These are phyloP conservation scores for Leccinum proximum DNA, from an alignment of 1,284 basidiomycete genomes.

Conservation along the genomic window DNA sequence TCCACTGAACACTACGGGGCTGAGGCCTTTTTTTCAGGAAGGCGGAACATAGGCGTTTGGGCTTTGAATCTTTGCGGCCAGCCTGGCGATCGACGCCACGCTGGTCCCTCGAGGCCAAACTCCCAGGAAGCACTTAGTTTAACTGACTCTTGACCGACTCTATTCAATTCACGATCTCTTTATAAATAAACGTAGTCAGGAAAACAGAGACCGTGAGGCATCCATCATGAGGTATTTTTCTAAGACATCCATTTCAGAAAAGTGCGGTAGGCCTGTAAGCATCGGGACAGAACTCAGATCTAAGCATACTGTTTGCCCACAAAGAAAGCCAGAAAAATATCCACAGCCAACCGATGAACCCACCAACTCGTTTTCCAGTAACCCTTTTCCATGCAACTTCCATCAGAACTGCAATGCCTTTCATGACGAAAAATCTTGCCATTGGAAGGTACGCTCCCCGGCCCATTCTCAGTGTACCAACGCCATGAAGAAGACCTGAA, in stretches of 20 bases:
- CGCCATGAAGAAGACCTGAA: constrained; percentile 47
- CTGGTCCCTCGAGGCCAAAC: no score
- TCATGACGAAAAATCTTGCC: constrained; percentile 54
- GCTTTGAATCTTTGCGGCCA: no score
- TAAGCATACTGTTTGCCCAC: constrained; percentile 36
- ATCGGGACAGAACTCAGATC: constrained; percentile 14
- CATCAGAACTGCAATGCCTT: constrained; percentile 46
- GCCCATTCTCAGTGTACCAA: constrained; percentile 34
- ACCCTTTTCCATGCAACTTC: constrained; percentile 43
- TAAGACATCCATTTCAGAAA: constrained; percentile 17
- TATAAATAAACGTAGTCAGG: no score
- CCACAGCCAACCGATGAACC: constrained; percentile 50
- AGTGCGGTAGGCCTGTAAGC: constrained; percentile 18
- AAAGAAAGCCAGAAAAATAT: constrained; percentile 39
- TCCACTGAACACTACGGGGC: no score
- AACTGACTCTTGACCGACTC: no score
- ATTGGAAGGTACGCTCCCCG: constrained; percentile 43
- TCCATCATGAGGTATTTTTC: background rate
- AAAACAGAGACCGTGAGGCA: background rate
- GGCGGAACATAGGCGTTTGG: no score
- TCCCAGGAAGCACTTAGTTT: no score
- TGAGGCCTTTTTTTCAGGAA: no score
- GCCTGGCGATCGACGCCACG: no score
- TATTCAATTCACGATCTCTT: no score
- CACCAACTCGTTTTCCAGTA: constrained; percentile 42